Base-by-base conservation (phyloP, 1,284 basidiomycete species). In the Exsudoporus floridanus region DNA sequence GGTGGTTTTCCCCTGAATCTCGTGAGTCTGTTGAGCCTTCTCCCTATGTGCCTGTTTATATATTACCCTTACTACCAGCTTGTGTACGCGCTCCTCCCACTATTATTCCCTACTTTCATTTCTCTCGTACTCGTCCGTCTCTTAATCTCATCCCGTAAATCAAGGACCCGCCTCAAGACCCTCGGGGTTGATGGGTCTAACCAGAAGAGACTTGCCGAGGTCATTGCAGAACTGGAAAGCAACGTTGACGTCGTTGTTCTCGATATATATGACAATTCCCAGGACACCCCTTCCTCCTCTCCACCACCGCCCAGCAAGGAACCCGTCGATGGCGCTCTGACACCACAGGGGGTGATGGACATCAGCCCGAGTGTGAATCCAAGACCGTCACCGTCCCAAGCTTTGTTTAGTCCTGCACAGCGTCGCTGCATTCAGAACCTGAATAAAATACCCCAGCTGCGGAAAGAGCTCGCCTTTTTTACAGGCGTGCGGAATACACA, bases 1-100 rank as follows among this genome's bases (percentile, higher is more conserved):
- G 74, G 79, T 36, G 67, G 72, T 7, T 92, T 90, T 63, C 91
- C 91, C 3, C 71, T 81, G 56, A 93, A 91, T 65, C 62, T 91
- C 36, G 88, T 92, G 59, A 59, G 87, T 73, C 23, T 9, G 6
- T 39, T 49, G 12, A 31, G 9, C 49, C 35, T 45, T 48, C 46
- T 28, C 46, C 3, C 18, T 33, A n/a, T 23, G 1, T 37, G 5
- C 6, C 2, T 18, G 35, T n/a, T 37, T 13, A 56, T 50, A 35
- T 28, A 46, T 50, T 44, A 33, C 4, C n/a, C 44, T 45, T 16
- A 18, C 35, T 30, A 46, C 49, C 61, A 87, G 86, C 42, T 82
- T 13, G 50, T 85, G 12, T 80, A 82, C 59, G 51, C 71, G 4
- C 46, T 83, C 14, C 73, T 90, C 10, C 86, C 91, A 0, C 42